These are phyloP conservation scores for Microstegium vimineum DNA, from an alignment of 176 grass and related monocot genomes.

Conservation along the genomic window DNA sequence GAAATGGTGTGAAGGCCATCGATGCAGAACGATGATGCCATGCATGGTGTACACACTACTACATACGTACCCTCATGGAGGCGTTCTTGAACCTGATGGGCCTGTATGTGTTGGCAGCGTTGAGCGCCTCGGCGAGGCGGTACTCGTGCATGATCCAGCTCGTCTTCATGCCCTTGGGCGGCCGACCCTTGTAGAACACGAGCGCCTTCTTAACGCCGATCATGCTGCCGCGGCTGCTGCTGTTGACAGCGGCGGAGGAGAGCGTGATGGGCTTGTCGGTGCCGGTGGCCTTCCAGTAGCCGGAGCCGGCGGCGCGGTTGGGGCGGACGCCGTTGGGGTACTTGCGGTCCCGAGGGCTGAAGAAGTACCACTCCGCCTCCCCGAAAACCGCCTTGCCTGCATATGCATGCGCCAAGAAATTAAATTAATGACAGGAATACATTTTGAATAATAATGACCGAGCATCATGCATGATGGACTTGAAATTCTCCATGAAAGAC, in stretches of 20 bases:
- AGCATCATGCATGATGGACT: neutral
- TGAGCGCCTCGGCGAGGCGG: constrained; percentile 50
- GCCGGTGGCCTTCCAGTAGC: constrained; percentile 32
- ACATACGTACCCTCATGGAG: constrained; percentile 52
- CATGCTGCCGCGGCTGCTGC: neutral
- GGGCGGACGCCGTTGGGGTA: constrained; percentile 52
- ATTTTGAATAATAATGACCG: neutral
- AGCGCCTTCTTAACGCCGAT: constrained; percentile 57
- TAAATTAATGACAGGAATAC: too few species aligned
- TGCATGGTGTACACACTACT: too few species aligned
- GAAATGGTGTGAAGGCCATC: too few species aligned
- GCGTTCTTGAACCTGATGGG: constrained; percentile 5
- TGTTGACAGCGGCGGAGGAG: neutral
- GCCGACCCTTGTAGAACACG: constrained; percentile 42
- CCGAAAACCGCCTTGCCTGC: constrained; percentile 35
- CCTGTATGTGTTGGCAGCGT: constrained; percentile 17
- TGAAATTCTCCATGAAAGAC: too few species aligned
- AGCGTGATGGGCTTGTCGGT: constrained; percentile 40
- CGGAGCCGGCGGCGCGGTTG: constrained; percentile 49
- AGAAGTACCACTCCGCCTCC: constrained; percentile 53
- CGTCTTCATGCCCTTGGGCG: constrained; percentile 71
- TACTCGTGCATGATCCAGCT: constrained; percentile 99
- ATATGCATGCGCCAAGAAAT: too few species aligned
- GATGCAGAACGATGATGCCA: too few species aligned
- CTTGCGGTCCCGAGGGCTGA: constrained; percentile 54